These are phyloP conservation scores for Trypanosomatidae sp. DNA, from an alignment of 208 protist genomes.

Conservation along the genomic window DNA sequence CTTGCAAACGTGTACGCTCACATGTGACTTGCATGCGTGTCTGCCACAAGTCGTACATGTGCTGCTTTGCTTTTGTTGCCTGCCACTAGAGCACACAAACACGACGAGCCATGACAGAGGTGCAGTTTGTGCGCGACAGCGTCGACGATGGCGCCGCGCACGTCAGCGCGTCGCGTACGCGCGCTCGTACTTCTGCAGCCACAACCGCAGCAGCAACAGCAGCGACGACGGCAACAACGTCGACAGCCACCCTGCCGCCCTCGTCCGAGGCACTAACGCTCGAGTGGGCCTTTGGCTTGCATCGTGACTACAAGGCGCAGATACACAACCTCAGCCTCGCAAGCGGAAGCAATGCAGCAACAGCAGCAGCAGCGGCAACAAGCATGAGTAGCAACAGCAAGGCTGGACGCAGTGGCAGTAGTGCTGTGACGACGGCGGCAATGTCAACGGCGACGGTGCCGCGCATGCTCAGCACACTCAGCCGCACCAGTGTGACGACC, in stretches of 20 bases:
- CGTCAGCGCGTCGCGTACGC: too few species aligned
- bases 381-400: neutral
- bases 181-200: too few species aligned
- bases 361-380: too few species aligned
- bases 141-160: too few species aligned
- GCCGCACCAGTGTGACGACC: neutral
- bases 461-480: too few species aligned
- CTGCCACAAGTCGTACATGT: too few species aligned
- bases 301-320: slow-evolving; percentile 73
- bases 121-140: too few species aligned
- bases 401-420: neutral
- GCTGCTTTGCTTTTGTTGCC: too few species aligned
- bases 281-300: slow-evolving; percentile 86
- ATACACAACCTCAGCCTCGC: slow-evolving; percentile 81
- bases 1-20: too few species aligned
- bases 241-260: neutral
- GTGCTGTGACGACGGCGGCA: neutral
- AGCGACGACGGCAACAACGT: neutral
- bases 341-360: neutral
- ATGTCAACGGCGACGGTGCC: neutral
- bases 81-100: too few species aligned
- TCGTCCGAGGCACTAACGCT: slow-evolving; percentile 51
- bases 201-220: neutral
- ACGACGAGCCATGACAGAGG: too few species aligned
- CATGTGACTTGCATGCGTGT: too few species aligned